Base-by-base conservation (phyloP, 1,284 basidiomycete genomes). In the Marasmius sp. region DNA sequence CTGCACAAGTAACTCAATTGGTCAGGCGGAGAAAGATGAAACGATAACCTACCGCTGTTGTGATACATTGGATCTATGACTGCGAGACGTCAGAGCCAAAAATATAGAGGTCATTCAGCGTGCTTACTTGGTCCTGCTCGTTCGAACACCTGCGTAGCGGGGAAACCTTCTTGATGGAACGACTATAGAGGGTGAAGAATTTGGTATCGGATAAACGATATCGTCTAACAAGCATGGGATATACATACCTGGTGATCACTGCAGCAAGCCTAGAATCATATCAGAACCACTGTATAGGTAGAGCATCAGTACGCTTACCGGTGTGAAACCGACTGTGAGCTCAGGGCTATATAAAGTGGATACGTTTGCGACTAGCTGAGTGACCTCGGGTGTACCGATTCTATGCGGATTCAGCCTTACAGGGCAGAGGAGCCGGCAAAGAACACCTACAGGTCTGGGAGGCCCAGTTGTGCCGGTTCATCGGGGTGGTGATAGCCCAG, bases 31-130 rank as follows among this genome's bases (percentile, higher is more conserved):
- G 20, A 47, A 45, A 47, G 50, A 60, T 34, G 48, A 43, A 20
- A 48, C 51, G 27, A 52, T 7, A 65, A 65, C 81, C 52, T 65
- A 86, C 87, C 91, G 66, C 88, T 89, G 71, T 91, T 91, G 72
- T 92, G 91, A 69, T 92, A 93, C 89, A 92, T 92, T 6, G 93
- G 93, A 74, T 95, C 93, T 7, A 82, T 86, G 70, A 95, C 88
- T 86, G 64, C 45, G 60, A 58, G 53, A 54, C 27, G 27, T 27
- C 27, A 27, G 27, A 27, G 5, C 27, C 2, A 27, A 27, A 27
- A 27, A 27, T 27, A 27, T 27, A 27, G 27, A 27, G 27, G 27
- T 27, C 16, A 20, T 43, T 9, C 10, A 52, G 43, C 20, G 45
- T 18, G 75, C 82, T 61, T 66, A 86, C 85, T 91, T 16, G 84